phyloP scores from a whole-genome alignment of 352 stramenopile species.

The Pythium guiyangense region DNA sequence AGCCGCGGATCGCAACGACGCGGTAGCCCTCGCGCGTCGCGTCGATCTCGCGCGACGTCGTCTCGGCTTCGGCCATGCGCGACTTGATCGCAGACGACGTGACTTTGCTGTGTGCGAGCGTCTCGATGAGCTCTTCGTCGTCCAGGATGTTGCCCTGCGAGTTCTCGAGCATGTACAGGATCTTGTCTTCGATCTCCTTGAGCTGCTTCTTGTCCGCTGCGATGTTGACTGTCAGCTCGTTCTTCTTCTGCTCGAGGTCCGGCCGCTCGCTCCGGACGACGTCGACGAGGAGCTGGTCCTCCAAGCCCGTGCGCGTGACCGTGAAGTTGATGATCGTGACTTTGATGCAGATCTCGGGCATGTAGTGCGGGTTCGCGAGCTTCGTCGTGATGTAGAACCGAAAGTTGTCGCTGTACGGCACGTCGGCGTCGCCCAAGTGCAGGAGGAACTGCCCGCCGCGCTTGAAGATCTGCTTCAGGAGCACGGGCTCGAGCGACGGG shows the following conservation, averaged over 20 bases:
- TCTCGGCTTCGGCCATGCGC: slow-evolving; percentile 88
- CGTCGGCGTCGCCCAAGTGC: slow-evolving; percentile 89
- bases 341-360: slow-evolving; percentile 94
- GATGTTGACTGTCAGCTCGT: slow-evolving; percentile 91
- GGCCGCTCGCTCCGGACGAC: slow-evolving; percentile 90
- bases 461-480: slow-evolving; percentile 94
- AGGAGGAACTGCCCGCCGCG: slow-evolving; percentile 85
- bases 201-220: slow-evolving; percentile 90
- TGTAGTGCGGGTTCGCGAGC: slow-evolving; percentile 92
- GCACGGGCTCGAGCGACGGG: slow-evolving; percentile 89
- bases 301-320: slow-evolving; percentile 88
- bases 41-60: slow-evolving; percentile 89
- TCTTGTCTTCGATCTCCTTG: slow-evolving; percentile 95
- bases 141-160: slow-evolving; percentile 93
- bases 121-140: slow-evolving; percentile 92
- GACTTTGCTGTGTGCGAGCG: slow-evolving; percentile 86
- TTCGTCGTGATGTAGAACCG: slow-evolving; percentile 94
- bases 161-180: slow-evolving; percentile 92
- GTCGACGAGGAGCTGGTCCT: slow-evolving; percentile 92
- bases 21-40: slow-evolving; percentile 89
- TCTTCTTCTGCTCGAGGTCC: slow-evolving; percentile 91
- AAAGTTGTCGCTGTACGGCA: slow-evolving; percentile 92
- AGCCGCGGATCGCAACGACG: slow-evolving; percentile 86
- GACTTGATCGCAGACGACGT: slow-evolving; percentile 89
- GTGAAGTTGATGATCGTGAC: slow-evolving; percentile 95